Base-by-base conservation (phyloP, 345 rosid species). In the Murraya koenigii region DNA sequence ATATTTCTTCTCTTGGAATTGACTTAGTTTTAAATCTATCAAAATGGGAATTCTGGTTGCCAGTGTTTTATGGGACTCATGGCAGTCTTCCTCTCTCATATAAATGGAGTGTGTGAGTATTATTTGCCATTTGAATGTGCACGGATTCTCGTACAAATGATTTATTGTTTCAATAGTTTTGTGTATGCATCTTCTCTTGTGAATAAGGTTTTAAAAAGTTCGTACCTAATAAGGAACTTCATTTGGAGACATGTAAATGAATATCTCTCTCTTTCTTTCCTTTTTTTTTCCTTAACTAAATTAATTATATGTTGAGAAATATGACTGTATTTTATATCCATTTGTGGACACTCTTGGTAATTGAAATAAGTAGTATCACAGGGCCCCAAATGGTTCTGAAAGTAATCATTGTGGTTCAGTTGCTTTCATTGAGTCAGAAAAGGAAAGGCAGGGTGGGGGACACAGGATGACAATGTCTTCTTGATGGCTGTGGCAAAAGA, bases 1-100 rank as follows among this genome's bases (percentile, higher is more conserved):
- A 81, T 39, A 33, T 74, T 39, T 76, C 33, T 76, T 65, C 66
- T 36, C 47, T 66, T 22, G 41, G 10, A 19, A 20, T 74, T 41
- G 15, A 62, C 54, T 28, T 54, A 22, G 28, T 47, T 33, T 10
- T 30, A 71, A 71, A 62, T 55, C 5, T 41, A 32, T 72, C 14
- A 38, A 72, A 58, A 38, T 60, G 1, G 35, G 28, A 19, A 63
- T 33, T n/a, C 14, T 74, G 59, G 38, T 59, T 41, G 30, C 49
- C 1, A 3, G 17, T 39, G 56, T 58, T 52, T 47, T 71, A 33
- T 32, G 19, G 13, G 61, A 35, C 25, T 32, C 55, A n/a, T 20
- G 25, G 49, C 5, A 13, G n/a, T 13, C 5, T 44, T 44, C 17
- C 14, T 41, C 49, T 44, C 4, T 44, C 49, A 13, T 44, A 44